Evolutionary conservation across 305 asterid species (phyloP).

Genomic region (Rubia balearica): DNA sequence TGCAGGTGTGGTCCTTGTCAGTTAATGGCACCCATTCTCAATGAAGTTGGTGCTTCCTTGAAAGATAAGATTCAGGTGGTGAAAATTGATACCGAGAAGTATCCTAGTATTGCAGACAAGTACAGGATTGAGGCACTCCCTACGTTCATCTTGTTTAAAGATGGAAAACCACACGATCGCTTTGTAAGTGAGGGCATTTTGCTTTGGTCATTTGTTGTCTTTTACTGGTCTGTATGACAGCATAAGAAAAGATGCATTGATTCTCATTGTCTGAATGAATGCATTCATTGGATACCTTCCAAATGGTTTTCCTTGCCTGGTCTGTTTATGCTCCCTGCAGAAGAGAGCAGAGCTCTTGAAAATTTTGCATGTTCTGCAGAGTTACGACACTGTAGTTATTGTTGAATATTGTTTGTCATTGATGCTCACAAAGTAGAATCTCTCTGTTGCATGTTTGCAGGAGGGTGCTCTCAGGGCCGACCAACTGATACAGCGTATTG

Average conservation of each 20-base stretch:
- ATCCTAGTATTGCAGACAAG: slow-evolving; percentile 65
- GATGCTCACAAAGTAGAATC: neutral
- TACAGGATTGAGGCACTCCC: slow-evolving; percentile 84
- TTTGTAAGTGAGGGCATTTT: slow-evolving; percentile 57
- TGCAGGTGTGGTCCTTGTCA: slow-evolving; percentile 99
- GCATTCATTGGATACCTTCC: neutral
- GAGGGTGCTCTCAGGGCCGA: slow-evolving; percentile 80
- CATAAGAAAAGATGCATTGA: neutral
- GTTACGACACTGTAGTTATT: neutral
- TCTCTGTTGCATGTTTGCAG: slow-evolving; percentile 31
- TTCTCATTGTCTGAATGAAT: neutral
- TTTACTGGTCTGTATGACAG: neutral
- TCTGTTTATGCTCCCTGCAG: neutral
- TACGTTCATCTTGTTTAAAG: slow-evolving; percentile 77
- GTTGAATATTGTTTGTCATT: neutral
- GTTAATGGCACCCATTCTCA: slow-evolving; percentile 83
- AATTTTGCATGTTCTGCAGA: neutral
- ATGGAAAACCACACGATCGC: slow-evolving; percentile 78
- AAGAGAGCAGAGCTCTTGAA: neutral
- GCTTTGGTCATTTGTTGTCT: neutral
- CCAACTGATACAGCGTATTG: slow-evolving; percentile 56
- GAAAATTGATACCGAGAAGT: slow-evolving; percentile 90
- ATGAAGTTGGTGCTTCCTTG: slow-evolving; percentile 56
- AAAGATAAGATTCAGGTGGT: slow-evolving; percentile 72
- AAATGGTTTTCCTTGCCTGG: neutral